Percentiles rank a stretch among this genome's conserved stretches.
These are phyloP conservation scores for Diaporthe vexans DNA, from an alignment of 2,329 filamentous ascomycete genomes.

Conservation along the genomic window DNA sequence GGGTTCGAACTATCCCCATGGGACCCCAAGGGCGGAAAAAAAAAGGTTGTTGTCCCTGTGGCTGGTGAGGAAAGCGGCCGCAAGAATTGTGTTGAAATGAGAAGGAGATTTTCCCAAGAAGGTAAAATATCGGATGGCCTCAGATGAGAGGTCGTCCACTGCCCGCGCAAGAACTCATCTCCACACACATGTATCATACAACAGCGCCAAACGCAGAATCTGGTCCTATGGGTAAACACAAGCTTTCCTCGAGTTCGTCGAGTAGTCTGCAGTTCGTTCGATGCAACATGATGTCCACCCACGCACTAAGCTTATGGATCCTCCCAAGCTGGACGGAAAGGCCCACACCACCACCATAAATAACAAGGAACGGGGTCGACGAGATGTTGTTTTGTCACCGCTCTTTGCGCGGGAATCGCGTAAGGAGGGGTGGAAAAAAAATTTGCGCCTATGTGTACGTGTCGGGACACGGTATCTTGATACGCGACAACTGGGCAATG, in stretches of 20 bases:
- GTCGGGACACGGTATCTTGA: conserved; percentile 28
- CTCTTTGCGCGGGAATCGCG: conserved; percentile 27
- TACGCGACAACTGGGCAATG: conserved; percentile 20
- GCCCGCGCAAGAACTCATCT: too few relatives aligned
- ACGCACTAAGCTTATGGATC: conserved; percentile 18
- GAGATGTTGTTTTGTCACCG: conserved; percentile 14
- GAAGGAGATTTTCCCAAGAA: not conserved
- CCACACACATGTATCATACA: too few relatives aligned
- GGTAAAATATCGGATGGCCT: not conserved
- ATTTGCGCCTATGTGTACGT: conserved; percentile 4
- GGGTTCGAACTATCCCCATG: conserved; percentile 10
- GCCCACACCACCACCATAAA: conserved; percentile 28
- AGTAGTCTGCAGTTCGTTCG: not conserved
- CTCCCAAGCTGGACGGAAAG: conserved; percentile 9
- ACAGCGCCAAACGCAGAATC: not conserved
- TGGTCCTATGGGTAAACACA: not conserved
- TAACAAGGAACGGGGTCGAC: conserved; percentile 4
- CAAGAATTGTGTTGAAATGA: not conserved
- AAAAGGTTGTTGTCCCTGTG: conserved; percentile 9
- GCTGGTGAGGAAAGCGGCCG: not conserved
- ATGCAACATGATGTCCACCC: not conserved
- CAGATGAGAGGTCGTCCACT: too few relatives aligned
- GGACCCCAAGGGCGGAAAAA: conserved; percentile 18
- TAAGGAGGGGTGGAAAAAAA: conserved; percentile 2
- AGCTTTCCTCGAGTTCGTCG: not conserved